A percentile compares a stretch with the other conserved stretches of the same genome.
phyloP scores from a whole-genome alignment of 345 rosid species.

The Pistacia integerrima region DNA sequence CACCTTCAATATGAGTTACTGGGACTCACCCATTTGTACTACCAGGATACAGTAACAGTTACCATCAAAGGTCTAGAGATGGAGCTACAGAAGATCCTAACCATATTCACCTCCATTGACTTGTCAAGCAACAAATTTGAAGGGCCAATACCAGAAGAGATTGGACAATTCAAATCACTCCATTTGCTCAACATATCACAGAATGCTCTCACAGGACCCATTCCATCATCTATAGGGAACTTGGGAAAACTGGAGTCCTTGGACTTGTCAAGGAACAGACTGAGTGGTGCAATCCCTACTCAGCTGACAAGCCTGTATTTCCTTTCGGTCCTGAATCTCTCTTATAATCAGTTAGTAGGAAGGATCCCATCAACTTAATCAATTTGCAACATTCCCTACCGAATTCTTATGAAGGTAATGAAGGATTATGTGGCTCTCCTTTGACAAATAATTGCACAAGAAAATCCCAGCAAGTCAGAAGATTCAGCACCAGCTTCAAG shows the following conservation, averaged over 20 bases:
- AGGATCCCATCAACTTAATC: constrained; percentile 25
- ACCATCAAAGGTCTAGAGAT: constrained; percentile 45
- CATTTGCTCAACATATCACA: constrained; percentile 36
- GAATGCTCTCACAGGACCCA: constrained; percentile 24
- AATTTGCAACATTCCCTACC: constrained; percentile 30
- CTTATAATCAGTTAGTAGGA: constrained; percentile 32
- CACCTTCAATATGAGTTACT: constrained; percentile 29
- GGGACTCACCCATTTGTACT: background rate
- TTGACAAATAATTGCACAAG: background rate
- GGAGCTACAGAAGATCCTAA: constrained; percentile 46
- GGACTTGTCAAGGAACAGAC: constrained; percentile 33
- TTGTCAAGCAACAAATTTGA: constrained; percentile 30
- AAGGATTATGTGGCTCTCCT: constrained; percentile 32
- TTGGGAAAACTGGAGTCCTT: constrained; percentile 34
- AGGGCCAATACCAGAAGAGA: constrained; percentile 32
- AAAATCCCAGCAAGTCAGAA: background rate
- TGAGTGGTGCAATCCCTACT: constrained; percentile 29
- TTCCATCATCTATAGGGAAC: constrained; percentile 30
- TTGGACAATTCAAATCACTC: constrained; percentile 28
- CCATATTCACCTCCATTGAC: constrained; percentile 42
- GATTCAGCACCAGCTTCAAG: background rate
- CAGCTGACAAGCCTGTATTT: constrained; percentile 31
- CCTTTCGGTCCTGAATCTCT: constrained; percentile 39
- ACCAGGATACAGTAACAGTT: constrained; percentile 42
- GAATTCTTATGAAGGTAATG: constrained; percentile 26